Conservation (phyloP, 768 basidiomycete genomes). For the Pluteus cervinus region DNA sequence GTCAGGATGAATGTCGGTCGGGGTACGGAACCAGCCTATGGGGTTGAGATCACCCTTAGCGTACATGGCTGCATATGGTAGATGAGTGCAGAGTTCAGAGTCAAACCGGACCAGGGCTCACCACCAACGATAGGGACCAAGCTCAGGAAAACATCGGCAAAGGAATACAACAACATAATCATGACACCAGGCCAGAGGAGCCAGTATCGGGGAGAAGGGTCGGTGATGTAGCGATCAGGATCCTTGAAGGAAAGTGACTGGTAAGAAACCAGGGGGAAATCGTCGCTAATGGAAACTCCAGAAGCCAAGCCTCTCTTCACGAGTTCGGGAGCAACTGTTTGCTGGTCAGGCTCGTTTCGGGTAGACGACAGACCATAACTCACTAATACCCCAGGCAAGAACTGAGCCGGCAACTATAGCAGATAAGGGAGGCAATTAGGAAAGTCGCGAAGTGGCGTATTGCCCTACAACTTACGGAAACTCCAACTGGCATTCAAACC, state of each 20-base stretch:
- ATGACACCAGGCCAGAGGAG: constrained; percentile 58
- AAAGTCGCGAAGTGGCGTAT: no score
- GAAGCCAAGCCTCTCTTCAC: constrained; percentile 48
- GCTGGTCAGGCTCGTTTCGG: not conserved
- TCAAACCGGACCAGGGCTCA: constrained; percentile 10
- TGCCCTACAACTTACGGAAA: constrained; percentile 48
- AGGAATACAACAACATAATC: constrained; percentile 56
- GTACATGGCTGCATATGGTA: constrained; percentile 12
- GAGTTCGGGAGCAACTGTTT: constrained; percentile 42
- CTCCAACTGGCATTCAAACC: constrained; percentile 53
- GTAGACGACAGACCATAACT: constrained; percentile 10
- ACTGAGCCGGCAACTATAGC: constrained; percentile 42
- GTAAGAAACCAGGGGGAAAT: constrained; percentile 40
- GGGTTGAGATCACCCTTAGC: constrained; percentile 19
- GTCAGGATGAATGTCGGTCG: constrained; percentile 25
- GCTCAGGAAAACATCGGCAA: constrained; percentile 43
- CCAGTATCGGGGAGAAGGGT: constrained; percentile 55
- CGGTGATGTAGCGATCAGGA: constrained; percentile 29
- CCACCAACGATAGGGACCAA: constrained; percentile 27
- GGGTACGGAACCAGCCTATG: constrained; percentile 21
- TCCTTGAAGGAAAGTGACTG: constrained; percentile 39
- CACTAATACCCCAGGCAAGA: constrained; percentile 57
- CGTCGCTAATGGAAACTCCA: constrained; percentile 27
- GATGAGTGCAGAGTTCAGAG: constrained; percentile 1
- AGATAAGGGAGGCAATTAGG: constrained; percentile 1